These are phyloP conservation scores for Aeschynomene evenia DNA, from an alignment of 306 rosid species.

Conservation along the genomic window DNA sequence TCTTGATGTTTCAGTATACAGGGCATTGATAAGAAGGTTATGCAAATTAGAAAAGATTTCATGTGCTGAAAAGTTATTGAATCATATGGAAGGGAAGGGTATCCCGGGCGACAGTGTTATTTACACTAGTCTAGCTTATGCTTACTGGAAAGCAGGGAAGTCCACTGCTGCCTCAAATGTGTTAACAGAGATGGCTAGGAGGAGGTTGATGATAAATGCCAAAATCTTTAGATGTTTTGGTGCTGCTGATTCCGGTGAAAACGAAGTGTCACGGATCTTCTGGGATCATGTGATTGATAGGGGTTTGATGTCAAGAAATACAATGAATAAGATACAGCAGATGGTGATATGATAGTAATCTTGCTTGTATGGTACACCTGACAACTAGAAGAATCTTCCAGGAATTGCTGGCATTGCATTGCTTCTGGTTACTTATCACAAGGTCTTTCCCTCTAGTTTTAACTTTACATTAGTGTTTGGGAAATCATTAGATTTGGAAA, in stretches of 20 bases:
- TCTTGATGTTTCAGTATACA: conserved; percentile 66
- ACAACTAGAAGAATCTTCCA: not conserved
- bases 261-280: conserved; percentile 46
- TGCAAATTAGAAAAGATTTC: conserved; percentile 61
- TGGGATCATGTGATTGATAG: conserved; percentile 68
- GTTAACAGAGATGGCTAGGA: conserved; percentile 63
- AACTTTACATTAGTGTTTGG: not conserved
- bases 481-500: not conserved
- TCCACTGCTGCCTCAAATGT: conserved; percentile 41
- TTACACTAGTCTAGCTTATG: conserved; percentile 68
- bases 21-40: conserved; percentile 79
- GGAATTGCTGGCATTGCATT: conserved; percentile 11
- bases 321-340: conserved; percentile 51
- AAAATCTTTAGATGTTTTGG: conserved; percentile 63
- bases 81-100: conserved; percentile 55
- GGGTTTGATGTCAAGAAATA: conserved; percentile 69
- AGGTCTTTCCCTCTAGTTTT: not conserved
- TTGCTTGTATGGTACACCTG: not conserved
- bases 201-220: conserved; percentile 64
- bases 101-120: conserved; percentile 65
- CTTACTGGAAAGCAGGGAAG: conserved; percentile 70
- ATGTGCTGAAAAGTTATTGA: conserved; percentile 59
- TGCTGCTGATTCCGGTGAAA: conserved; percentile 45
- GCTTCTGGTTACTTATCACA: not conserved
- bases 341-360: conserved; percentile 29